Base-by-base conservation (phyloP, 208 protist species). In the Hexamita inflata region DNA sequence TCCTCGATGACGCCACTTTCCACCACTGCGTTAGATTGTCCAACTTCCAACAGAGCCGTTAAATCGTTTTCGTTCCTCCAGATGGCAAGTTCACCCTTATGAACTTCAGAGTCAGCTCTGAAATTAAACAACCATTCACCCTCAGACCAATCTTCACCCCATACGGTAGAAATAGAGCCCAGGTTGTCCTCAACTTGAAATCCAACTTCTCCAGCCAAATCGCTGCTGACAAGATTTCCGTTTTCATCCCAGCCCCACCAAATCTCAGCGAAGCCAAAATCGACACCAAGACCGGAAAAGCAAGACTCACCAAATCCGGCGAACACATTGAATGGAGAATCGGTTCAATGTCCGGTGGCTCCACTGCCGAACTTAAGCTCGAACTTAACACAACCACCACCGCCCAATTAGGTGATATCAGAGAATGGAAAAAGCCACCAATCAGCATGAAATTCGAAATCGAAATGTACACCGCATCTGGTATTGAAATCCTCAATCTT, bases 61-160 rank as follows among this genome's bases (percentile, higher is more conserved):
- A n/a, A n/a, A 70, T 70, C 11, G 35, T 34, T 38, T 70, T 70
- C 40, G 35, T 45, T 70, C 64, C 64, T 42, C 64, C 64, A n/a
- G 64, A 70, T 45, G 64, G 64, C 42, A 4, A 70, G 35, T 70
- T 70, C 35, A n/a, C 26, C 9, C 40, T 70, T 4, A 70, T 70
- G 64, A 38, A n/a, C 11, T 70, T 70, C 40, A n/a, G 64, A 29
- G n/a, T 70, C n/a, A 45, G 19, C 7, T 7, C 11, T 28, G 9
- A 70, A 34, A 38, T 70, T 34, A 13, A 45, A 19, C 30, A 70
- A 38, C 64, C 64, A 24, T 70, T 70, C 9, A 42, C 9, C 4
- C 11, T 70, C 9, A 70, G 38, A 38, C 64, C 64, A 45, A 70
- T 13, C 40, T n/a, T 70, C 64, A 45, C 35, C 35, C 11, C 38